phyloP scores from a whole-genome alignment of 345 rosid species.

The Viola odorata region DNA sequence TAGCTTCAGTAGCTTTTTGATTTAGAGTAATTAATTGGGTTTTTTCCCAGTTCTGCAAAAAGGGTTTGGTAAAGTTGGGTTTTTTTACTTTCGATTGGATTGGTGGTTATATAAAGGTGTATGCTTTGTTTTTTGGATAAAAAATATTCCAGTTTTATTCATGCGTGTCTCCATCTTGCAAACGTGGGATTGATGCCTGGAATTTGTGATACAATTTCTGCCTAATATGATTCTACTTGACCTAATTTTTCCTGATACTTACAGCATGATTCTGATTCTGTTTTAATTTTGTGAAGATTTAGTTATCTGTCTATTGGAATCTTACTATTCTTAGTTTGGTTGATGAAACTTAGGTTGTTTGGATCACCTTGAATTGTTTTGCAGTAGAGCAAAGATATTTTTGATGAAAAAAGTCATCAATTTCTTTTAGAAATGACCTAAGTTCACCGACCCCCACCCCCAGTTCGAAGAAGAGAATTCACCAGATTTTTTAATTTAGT shows the following conservation, averaged over 20 bases:
- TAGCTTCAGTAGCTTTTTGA: background rate
- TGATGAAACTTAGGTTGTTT: background rate
- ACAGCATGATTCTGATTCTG: slow-evolving; percentile 17
- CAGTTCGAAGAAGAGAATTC: too few relatives aligned
- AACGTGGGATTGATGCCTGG: too few relatives aligned
- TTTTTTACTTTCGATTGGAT: background rate
- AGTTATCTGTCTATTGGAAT: background rate
- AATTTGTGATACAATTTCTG: too few relatives aligned
- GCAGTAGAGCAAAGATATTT: background rate
- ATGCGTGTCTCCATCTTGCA: slow-evolving; percentile 9
- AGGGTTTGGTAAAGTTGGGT: slow-evolving; percentile 1
- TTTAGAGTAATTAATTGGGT: background rate
- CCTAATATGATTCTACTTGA: background rate
- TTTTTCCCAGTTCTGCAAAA: slow-evolving; percentile 14
- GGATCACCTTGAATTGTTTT: background rate
- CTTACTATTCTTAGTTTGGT: background rate
- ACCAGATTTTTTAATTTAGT: too few relatives aligned
- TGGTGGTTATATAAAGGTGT: background rate
- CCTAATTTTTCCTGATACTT: background rate
- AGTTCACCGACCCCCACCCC: too few relatives aligned
- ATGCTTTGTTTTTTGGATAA: background rate
- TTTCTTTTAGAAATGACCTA: background rate
- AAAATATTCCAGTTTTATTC: background rate
- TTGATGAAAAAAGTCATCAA: background rate
- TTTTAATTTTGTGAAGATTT: slow-evolving; percentile 9